Base-by-base conservation (phyloP, 2,329 filamentous ascomycete species). In the Xylariaceae sp. region DNA sequence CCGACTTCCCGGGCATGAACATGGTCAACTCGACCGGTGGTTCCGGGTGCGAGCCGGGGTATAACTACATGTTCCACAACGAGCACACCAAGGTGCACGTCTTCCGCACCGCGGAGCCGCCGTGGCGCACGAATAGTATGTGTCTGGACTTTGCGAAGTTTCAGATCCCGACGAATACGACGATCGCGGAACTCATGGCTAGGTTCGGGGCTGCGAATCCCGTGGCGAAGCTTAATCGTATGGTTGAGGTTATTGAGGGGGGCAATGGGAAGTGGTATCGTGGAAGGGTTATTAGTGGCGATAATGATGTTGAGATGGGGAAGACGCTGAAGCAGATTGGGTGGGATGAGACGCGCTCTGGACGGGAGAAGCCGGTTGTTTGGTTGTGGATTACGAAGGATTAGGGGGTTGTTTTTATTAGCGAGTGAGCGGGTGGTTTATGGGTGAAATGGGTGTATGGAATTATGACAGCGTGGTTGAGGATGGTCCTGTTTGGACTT, bases 61-160 rank as follows among this genome's bases (percentile, higher is more conserved):
- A 85, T 74, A 83, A 84, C 73, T 84, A 85, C 71, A 80, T 86
- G 67, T 87, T 86, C 72, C 78, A 82, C 0, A 66, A 73, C 0
- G 76, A 82, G 62, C 82, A 86, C 69, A 83, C 82, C 35, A 85
- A 83, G 63, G 74, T 86, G 5, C 82, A 86, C 65, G 75, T 87
- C 2, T 77, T 88, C 70, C 79, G 79, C 63, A 77, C 78, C 7
- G 66, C 72, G 13, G 75, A 70, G 0, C 75, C 80, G 0, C 84
- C 84, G 0, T 87, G 84, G 84, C 77, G 80, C 63, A 70, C 79
- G 5, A 76, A 72, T 0, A 66, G 73, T 53, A 74, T 72, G 37
- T 68, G 72, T 62, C 74, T 82, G 42, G 68, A 74, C 0, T 82
- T 82, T 66, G 74, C 78, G 53, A 77, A 79, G 0, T 75, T 78